phyloP scores from a whole-genome alignment of 208 protist genomes.

The Trypanosoma platydactyli region DNA sequence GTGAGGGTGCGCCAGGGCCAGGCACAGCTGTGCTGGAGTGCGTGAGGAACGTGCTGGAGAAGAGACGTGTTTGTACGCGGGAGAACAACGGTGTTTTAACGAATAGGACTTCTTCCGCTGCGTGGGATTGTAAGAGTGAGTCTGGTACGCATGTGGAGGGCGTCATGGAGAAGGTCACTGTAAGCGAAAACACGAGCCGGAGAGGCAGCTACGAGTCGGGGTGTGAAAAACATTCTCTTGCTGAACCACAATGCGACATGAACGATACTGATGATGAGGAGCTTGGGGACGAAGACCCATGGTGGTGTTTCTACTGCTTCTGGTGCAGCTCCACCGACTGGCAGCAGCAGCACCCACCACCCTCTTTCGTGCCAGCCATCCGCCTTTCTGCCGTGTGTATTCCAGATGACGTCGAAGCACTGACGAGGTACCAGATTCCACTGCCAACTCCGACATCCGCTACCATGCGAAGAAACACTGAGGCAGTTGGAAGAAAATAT shows the following conservation, averaged over 20 bases:
- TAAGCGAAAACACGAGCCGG: no score
- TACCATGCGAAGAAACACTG: neutral
- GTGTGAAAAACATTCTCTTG: neutral
- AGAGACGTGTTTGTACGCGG: neutral
- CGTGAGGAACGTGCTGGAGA: slow-evolving; percentile 18
- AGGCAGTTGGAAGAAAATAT: neutral
- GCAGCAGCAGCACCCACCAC: neutral
- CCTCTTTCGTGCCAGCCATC: slow-evolving; percentile 22
- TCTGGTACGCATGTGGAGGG: no score
- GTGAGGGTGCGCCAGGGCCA: neutral
- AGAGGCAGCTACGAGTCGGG: neutral
- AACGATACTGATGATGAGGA: slow-evolving; percentile 7
- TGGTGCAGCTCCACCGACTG: slow-evolving; percentile 15
- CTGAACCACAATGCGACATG: neutral
- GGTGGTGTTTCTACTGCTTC: slow-evolving; percentile 23
- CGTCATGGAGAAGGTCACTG: no score
- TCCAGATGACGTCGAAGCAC: neutral
- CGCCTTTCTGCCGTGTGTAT: slow-evolving; percentile 2
- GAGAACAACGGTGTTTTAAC: neutral
- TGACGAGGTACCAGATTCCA: slow-evolving; percentile 18
- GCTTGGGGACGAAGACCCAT: slow-evolving; percentile 21
- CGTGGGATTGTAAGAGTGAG: neutral
- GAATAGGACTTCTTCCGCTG: neutral
- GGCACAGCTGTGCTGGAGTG: neutral
- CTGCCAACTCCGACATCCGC: slow-evolving; percentile 11